Percentiles rank a stretch among this genome's conserved stretches.
Conservation (phyloP, 306 rosid species). For the Senna tora region DNA sequence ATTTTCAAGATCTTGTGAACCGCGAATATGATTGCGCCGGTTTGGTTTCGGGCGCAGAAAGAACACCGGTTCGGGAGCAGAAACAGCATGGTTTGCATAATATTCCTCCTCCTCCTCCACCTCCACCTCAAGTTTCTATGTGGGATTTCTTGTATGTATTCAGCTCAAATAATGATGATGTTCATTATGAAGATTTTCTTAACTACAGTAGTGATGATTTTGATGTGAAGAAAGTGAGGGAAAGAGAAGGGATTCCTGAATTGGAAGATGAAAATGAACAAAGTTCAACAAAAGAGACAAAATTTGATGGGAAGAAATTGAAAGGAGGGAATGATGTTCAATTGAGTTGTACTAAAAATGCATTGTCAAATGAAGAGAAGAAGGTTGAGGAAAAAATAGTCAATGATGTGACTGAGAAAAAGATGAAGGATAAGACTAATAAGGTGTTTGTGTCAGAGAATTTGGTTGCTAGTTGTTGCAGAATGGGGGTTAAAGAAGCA, state of each 20-base stretch:
- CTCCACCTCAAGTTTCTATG: constrained; percentile 25
- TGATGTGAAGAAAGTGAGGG: constrained; percentile 33
- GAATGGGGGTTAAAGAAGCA: constrained; percentile 42
- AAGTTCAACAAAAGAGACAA: neutral
- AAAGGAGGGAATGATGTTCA: constrained; percentile 8
- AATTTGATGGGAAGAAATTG: constrained; percentile 7
- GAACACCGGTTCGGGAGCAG: no score
- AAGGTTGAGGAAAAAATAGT: neutral
- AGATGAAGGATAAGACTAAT: constrained; percentile 5
- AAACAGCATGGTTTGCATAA: no score
- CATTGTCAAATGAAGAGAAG: neutral
- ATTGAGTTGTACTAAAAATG: constrained; percentile 2
- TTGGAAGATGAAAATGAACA: constrained; percentile 42
- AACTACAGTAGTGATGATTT: neutral
- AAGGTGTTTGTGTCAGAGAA: neutral
- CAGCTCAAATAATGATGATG: constrained; percentile 18
- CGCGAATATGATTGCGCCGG: neutral
- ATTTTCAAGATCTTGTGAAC: constrained; percentile 10
- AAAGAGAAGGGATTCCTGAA: constrained; percentile 50
- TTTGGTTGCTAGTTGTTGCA: constrained; percentile 20
- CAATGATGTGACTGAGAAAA: neutral
- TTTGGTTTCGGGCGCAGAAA: no score
- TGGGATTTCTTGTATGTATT: constrained; percentile 39
- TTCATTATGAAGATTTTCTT: neutral
- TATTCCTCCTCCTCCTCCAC: no score